Evolutionary conservation across 805 yeast species (phyloP).

Genomic region (Candida tibetensis): DNA sequence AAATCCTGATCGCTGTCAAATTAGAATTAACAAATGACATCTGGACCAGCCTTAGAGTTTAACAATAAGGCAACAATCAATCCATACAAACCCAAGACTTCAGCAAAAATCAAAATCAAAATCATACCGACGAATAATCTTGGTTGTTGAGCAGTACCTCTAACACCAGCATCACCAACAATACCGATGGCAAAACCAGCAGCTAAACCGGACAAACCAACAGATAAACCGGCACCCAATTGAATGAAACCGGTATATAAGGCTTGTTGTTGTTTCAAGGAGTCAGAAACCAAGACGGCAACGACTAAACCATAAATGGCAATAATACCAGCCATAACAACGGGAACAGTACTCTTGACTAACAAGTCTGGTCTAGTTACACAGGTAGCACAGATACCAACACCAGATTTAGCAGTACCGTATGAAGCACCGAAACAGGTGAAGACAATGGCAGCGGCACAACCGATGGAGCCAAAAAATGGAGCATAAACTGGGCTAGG

Average conservation of each 20-base stretch:
- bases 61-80: conserved; percentile 95
- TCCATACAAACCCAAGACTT: conserved; percentile 97
- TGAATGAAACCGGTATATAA: conserved; percentile 96
- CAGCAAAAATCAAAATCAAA: conserved; percentile 97
- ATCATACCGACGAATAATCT: conserved; percentile 98
- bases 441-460: conserved; percentile 98
- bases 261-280: conserved; percentile 86
- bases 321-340: conserved; percentile 99
- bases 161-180: conserved; percentile 99
- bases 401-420: conserved; percentile 99
- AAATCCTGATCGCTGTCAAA: background rate
- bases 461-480: conserved; percentile 98
- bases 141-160: conserved; percentile 98
- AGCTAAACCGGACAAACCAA: conserved; percentile 95
- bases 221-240: conserved; percentile 96
- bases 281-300: conserved; percentile 88
- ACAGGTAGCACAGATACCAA: conserved; percentile 98
- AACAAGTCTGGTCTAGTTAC: conserved; percentile 95
- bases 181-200: conserved; percentile 99
- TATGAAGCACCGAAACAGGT: conserved; percentile 98
- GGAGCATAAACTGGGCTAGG: conserved; percentile 48
- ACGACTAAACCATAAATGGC: conserved; percentile 98
- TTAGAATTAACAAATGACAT: conserved; percentile 65
- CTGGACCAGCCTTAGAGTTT: conserved; percentile 97
- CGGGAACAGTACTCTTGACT: conserved; percentile 93